Percentiles rank a stretch among this genome's conserved stretches.
These are phyloP conservation scores for Gentiana straminea DNA, from an alignment of 257 asterid species.

Conservation along the genomic window DNA sequence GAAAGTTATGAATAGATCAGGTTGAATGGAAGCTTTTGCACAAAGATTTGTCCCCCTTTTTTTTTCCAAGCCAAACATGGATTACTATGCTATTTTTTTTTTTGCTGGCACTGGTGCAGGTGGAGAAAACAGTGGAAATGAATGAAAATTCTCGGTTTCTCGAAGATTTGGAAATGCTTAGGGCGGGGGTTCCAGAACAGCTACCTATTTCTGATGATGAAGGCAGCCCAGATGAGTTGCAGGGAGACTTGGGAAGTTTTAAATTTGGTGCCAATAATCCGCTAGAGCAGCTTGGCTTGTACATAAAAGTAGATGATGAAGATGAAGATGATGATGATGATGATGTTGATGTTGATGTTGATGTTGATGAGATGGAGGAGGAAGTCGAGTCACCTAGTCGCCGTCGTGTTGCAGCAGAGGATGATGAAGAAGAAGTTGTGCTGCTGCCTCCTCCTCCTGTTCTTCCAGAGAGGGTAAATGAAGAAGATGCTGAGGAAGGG, in stretches of 20 bases:
- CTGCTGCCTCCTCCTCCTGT: no score
- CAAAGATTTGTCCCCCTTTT: no score
- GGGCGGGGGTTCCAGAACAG: slow-evolving; percentile 39
- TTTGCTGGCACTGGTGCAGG: slow-evolving; percentile 19
- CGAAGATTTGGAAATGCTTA: slow-evolving; percentile 68
- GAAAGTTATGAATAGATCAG: no score
- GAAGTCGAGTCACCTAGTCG: no score
- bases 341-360: slow-evolving; percentile 12
- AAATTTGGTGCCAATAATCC: slow-evolving; percentile 69
- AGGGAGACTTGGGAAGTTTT: slow-evolving; percentile 60
- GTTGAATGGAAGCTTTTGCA: no score
- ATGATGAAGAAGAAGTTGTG: slow-evolving; percentile 20
- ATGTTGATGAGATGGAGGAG: slow-evolving; percentile 31
- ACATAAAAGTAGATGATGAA: slow-evolving; percentile 74
- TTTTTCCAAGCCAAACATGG: no score
- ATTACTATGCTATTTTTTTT: no score
- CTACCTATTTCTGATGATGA: slow-evolving; percentile 54
- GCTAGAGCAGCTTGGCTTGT: slow-evolving; percentile 81
- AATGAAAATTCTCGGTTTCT: slow-evolving; percentile 58
- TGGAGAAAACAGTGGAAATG: slow-evolving; percentile 85
- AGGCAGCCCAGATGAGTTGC: slow-evolving; percentile 55
- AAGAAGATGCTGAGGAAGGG: slow-evolving; percentile 48
- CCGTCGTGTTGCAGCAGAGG: background rate
- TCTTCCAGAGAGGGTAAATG: background rate
- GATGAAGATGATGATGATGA: slow-evolving; percentile 63